phyloP scores from a whole-genome alignment of 1,139 yeast genomes.

The Hansenula sp. region DNA sequence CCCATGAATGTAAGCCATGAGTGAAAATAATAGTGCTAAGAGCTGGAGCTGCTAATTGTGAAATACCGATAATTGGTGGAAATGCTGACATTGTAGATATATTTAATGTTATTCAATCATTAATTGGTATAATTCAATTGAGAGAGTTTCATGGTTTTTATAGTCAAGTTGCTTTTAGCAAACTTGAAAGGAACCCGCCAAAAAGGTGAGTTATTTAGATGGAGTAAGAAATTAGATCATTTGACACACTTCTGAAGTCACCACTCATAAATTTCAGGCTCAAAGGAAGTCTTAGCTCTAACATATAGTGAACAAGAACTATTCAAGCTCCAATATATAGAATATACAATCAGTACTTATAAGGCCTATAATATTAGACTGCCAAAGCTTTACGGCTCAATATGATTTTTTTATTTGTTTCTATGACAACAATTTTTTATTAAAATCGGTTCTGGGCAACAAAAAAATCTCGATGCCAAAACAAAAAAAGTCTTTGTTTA shows the following conservation, averaged over 20 bases:
- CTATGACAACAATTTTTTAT: not conserved
- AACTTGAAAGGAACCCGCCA: not conserved
- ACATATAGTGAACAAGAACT: too few species aligned
- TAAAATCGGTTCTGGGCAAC: not conserved
- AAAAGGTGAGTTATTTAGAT: too few species aligned
- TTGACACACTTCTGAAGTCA: too few species aligned
- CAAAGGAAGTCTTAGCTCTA: too few species aligned
- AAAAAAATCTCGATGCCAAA: not conserved
- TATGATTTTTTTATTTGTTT: not conserved
- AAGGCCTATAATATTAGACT: too few species aligned
- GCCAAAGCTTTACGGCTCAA: too few species aligned
- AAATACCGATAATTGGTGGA: slow-evolving; percentile 10
- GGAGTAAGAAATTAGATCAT: too few species aligned
- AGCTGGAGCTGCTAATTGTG: slow-evolving; percentile 16
- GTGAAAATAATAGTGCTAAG: slow-evolving; percentile 11
- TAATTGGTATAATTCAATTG: not conserved
- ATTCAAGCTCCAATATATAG: too few species aligned
- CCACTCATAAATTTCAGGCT: too few species aligned
- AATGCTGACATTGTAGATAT: not conserved
- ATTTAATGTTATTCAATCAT: not conserved
- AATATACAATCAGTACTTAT: too few species aligned
- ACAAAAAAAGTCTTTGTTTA: slow-evolving; percentile 1
- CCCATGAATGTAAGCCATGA: slow-evolving; percentile 12
- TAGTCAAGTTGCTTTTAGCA: slow-evolving; percentile 1
- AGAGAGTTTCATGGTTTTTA: not conserved